Evolutionary conservation across 2,329 filamentous ascomycete species (phyloP).

Genomic region (Alternaria solani): DNA sequence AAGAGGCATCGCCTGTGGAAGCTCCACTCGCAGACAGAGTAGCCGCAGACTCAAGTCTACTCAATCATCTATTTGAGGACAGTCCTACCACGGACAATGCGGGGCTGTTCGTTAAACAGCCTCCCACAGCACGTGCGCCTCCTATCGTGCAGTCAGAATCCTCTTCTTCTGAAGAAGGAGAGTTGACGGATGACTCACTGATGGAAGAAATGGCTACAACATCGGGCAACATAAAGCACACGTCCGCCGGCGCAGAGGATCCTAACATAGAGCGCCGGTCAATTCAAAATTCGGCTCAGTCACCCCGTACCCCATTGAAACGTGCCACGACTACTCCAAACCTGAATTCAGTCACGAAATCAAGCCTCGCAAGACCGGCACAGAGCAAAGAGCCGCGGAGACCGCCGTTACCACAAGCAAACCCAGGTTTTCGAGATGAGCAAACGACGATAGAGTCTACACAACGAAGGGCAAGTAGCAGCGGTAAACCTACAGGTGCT

Average conservation of each 20-base stretch:
- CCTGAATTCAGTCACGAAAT: neutral
- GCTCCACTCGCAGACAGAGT: neutral
- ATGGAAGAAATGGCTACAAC: conserved; percentile 10
- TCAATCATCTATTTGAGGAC: conserved; percentile 15
- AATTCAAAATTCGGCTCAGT: neutral
- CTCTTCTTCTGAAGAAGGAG: conserved; percentile 23
- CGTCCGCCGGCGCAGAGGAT: neutral
- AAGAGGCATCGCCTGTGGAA: neutral
- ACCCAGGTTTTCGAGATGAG: neutral
- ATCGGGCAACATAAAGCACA: conserved; percentile 4
- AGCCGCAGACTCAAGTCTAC: conserved; percentile 9
- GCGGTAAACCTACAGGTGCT: neutral
- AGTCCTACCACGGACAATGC: neutral
- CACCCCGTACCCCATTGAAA: neutral
- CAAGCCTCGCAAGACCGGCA: neutral
- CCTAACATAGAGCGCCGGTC: neutral
- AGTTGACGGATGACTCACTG: conserved; percentile 13
- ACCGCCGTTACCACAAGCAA: neutral
- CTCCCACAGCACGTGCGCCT: conserved; percentile 13
- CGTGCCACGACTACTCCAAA: neutral
- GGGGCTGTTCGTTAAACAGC: neutral
- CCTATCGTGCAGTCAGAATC: conserved; percentile 27
- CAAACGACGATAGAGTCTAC: neutral
- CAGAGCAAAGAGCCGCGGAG: neutral
- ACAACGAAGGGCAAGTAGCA: neutral